Evolutionary conservation across 495 filamentous ascomycete genomes (phyloP).

Genomic region (Hypoxylon crocopeplum): DNA sequence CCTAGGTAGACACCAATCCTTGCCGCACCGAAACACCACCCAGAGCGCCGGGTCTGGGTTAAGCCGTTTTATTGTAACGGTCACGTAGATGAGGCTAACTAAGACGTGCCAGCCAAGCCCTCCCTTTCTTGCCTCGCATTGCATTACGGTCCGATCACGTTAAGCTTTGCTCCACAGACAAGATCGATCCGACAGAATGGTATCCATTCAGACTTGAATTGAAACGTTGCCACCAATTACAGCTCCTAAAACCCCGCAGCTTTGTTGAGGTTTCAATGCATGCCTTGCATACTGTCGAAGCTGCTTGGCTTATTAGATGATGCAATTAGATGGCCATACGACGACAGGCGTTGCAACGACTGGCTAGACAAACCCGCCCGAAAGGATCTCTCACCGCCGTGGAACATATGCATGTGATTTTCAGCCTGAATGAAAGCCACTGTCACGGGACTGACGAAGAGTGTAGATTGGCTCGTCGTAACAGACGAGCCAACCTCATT

Average conservation of each 20-base stretch:
- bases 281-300: neutral
- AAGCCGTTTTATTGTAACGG: conserved; percentile 3
- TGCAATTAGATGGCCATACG: conserved; percentile 1
- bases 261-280: conserved; percentile 1
- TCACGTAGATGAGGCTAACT: neutral
- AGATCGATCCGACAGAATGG: conserved; percentile 12
- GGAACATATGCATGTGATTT: conserved; percentile 10
- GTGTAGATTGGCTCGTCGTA: neutral
- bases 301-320: neutral
- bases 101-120: neutral
- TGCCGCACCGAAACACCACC: conserved; percentile 8
- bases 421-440: conserved; percentile 3
- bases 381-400: conserved; percentile 3
- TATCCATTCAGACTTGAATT: neutral
- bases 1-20: neutral
- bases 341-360: neutral
- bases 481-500: neutral
- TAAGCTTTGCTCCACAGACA: conserved; percentile 2
- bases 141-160: neutral
- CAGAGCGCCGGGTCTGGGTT: neutral
- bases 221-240: neutral
- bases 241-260: neutral
- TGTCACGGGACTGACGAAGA: conserved; percentile 1
- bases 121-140: neutral
- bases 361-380: neutral